These are phyloP conservation scores for Edaphochlamys debaryana DNA, from an alignment of 139 green algal genomes.

Conservation along the genomic window DNA sequence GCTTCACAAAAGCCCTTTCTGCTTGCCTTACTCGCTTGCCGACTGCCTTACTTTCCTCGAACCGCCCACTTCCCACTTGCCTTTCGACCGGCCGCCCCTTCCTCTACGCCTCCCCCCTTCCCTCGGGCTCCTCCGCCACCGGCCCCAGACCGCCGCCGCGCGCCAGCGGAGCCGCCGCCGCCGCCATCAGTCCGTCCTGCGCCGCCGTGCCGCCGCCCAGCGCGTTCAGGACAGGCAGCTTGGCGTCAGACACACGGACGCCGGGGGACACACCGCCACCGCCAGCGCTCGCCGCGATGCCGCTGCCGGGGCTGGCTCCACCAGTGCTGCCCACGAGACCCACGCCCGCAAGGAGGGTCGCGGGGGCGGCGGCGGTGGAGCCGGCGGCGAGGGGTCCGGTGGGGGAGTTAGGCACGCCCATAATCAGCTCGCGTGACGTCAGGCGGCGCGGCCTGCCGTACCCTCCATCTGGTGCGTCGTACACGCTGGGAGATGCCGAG, in stretches of 20 bases:
- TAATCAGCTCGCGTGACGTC: constrained; percentile 17
- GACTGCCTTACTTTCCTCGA: too few species aligned
- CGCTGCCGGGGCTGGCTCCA: neutral
- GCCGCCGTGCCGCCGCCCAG: constrained; percentile 31
- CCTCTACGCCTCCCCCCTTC: neutral
- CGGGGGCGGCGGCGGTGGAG: too few species aligned
- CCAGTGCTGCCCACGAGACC: constrained; percentile 13
- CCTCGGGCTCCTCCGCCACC: constrained; percentile 39
- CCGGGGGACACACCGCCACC: neutral
- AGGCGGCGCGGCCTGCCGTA: neutral
- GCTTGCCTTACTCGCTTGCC: too few species aligned
- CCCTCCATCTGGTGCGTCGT: too few species aligned
- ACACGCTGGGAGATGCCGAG: neutral
- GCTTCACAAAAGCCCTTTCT: too few species aligned
- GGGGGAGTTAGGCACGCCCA: neutral
- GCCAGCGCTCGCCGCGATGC: neutral
- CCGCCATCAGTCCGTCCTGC: constrained; percentile 13
- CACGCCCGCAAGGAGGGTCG: neutral
- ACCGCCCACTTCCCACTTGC: too few species aligned
- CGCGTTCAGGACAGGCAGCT: constrained; percentile 27
- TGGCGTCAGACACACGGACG: neutral
- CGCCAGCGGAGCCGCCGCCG: neutral
- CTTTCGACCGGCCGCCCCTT: too few species aligned
- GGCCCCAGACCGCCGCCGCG: neutral
- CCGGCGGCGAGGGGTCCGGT: constrained; percentile 3